These are phyloP conservation scores for Adenanthera pavonina DNA, from an alignment of 306 rosid species.

Conservation along the genomic window DNA sequence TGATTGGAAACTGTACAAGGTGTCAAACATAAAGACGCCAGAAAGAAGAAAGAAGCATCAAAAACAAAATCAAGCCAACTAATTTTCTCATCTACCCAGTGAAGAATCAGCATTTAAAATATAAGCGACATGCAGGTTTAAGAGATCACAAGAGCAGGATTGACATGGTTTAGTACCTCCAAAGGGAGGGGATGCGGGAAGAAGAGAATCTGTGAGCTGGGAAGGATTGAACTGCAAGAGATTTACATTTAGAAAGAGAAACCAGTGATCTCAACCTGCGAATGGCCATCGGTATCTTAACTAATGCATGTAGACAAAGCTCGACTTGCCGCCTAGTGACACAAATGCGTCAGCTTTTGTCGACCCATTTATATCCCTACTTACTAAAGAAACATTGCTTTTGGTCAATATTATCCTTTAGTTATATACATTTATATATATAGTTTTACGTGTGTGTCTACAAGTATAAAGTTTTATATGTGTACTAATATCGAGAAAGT, in stretches of 20 bases:
- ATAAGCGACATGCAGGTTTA: not conserved
- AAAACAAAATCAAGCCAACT: not conserved
- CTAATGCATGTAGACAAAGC: not conserved
- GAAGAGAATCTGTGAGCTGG: slow-evolving; percentile 59
- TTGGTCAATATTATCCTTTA: not conserved
- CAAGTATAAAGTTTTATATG: too few species aligned
- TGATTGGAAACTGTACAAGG: not conserved
- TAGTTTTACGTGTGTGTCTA: too few species aligned
- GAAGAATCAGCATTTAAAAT: slow-evolving; percentile 29
- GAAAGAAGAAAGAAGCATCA: not conserved
- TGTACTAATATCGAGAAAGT: too few species aligned
- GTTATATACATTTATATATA: too few species aligned
- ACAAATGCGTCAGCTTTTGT: not conserved
- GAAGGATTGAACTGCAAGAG: slow-evolving; percentile 33
- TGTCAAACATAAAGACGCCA: slow-evolving; percentile 20
- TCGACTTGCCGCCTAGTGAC: not conserved
- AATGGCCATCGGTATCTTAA: slow-evolving; percentile 58
- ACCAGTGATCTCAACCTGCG: slow-evolving; percentile 52
- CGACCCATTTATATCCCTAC: not conserved
- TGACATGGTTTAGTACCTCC: slow-evolving; percentile 43
- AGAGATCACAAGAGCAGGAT: slow-evolving; percentile 7
- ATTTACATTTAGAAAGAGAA: slow-evolving; percentile 47
- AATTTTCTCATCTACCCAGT: slow-evolving; percentile 37
- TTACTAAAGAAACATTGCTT: not conserved
- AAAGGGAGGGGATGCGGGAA: slow-evolving; percentile 44